phyloP scores from a whole-genome alignment of 345 rosid genomes.

The Ceriops zippeliana region DNA sequence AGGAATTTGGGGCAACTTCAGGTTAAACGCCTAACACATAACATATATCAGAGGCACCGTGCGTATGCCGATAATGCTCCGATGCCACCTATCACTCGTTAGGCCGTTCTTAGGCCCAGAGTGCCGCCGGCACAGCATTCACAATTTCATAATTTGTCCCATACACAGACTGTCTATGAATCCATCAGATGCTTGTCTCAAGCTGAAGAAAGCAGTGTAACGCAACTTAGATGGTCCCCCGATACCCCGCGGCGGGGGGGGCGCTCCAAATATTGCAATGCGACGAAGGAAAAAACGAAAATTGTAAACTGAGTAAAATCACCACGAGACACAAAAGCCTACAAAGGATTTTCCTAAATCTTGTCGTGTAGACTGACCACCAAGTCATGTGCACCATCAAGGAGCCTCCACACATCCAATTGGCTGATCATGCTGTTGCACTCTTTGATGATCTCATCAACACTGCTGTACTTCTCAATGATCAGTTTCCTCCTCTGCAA shows the following conservation, averaged over 20 bases:
- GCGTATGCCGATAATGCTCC: slow-evolving; percentile 2
- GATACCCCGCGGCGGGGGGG: slow-evolving; percentile 1
- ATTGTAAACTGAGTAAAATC: background rate
- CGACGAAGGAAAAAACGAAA: background rate
- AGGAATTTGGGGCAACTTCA: no score
- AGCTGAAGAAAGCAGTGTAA: background rate
- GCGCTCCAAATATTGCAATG: slow-evolving; percentile 5
- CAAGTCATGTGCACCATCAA: slow-evolving; percentile 90
- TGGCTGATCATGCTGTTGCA: slow-evolving; percentile 93
- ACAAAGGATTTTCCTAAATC: slow-evolving; percentile 32
- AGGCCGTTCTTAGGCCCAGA: slow-evolving; percentile 13
- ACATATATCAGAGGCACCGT: no score
- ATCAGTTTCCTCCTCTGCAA: slow-evolving; percentile 89
- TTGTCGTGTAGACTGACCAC: slow-evolving; percentile 79
- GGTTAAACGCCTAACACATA: no score
- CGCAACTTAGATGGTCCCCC: slow-evolving; percentile 3
- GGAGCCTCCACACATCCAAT: slow-evolving; percentile 93
- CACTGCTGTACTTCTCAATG: slow-evolving; percentile 81
- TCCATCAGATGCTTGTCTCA: slow-evolving; percentile 4
- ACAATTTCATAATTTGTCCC: slow-evolving; percentile 7
- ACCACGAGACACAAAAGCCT: background rate
- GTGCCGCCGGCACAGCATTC: slow-evolving; percentile 29
- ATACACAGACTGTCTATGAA: slow-evolving; percentile 7
- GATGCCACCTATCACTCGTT: slow-evolving; percentile 26
- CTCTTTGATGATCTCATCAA: slow-evolving; percentile 93